Percentiles rank a stretch among this genome's conserved stretches.
phyloP scores from a whole-genome alignment of 2,329 filamentous ascomycete genomes.

The Rosellinia necatrix region DNA sequence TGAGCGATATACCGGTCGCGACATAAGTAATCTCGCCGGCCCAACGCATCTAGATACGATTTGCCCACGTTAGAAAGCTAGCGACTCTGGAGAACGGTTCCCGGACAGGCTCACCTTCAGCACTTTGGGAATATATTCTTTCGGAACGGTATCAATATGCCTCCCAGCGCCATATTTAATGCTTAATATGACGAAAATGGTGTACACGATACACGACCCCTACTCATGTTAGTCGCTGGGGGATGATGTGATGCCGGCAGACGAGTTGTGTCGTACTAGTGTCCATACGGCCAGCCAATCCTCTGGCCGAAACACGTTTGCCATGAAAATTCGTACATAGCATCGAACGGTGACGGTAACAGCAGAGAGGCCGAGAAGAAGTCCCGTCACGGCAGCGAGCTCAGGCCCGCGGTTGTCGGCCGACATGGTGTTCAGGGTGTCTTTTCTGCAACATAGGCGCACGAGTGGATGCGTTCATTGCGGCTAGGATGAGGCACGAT shows the following conservation, averaged over 20 bases:
- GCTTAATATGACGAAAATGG: slow-evolving; percentile 29
- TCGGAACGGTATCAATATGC: slow-evolving; percentile 25
- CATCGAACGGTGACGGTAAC: slow-evolving; percentile 36
- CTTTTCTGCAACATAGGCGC: neutral
- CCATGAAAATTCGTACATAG: slow-evolving; percentile 33
- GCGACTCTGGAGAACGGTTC: neutral
- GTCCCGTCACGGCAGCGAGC: slow-evolving; percentile 25
- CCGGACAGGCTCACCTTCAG: slow-evolving; percentile 29
- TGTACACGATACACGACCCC: slow-evolving; percentile 30
- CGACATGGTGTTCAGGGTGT: slow-evolving; percentile 22
- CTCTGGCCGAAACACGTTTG: slow-evolving; percentile 35
- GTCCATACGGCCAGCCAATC: slow-evolving; percentile 35
- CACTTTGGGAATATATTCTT: slow-evolving; percentile 28
- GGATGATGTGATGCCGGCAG: neutral
- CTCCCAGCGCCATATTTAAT: slow-evolving; percentile 34
- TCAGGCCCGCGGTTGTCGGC: slow-evolving; percentile 34
- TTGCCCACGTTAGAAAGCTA: neutral
- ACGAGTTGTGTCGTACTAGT: slow-evolving; percentile 27
- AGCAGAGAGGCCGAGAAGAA: slow-evolving; percentile 29
- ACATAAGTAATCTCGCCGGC: slow-evolving; percentile 46
- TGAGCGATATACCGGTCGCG: slow-evolving; percentile 45
- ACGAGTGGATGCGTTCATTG: neutral
- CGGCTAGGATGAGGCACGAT: neutral
- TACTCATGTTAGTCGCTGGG: slow-evolving; percentile 21
- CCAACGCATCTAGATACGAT: slow-evolving; percentile 40